Base-by-base conservation (phyloP, 2,329 filamentous ascomycete genomes). In the Cytospora piceae region DNA sequence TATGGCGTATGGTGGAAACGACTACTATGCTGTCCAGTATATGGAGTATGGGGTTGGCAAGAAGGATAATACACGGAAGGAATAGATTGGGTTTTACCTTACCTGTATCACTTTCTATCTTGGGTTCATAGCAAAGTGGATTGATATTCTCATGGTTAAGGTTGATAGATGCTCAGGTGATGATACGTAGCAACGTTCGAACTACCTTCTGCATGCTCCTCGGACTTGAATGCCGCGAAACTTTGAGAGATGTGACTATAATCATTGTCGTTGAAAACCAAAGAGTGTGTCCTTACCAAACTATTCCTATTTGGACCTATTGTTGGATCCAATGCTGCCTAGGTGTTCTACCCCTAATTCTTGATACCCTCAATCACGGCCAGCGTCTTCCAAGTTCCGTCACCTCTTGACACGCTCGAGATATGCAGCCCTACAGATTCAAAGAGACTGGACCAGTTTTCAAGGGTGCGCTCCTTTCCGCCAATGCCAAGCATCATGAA, bases 391-490 rank as follows among this genome's bases (percentile, higher is more conserved):
- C 56, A 67, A 15, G 39, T 32, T 17, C 65, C 61, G 4, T 54
- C 46, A 17, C 61, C 66, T 12, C 55, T 29, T 22, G 64, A 62
- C 15, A 74, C 68, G 37, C 69, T 65, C 17, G 66, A 58, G n/a
- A 77, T 71, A 61, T 51, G 68, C 46, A 77, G 60, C 8, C 74
- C 75, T 2, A 72, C 74, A 53, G 64, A 60, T 6, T 56, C 60
- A 3, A 71, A 65, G 11, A 78, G 58, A 1, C 66, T 24, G 27
- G 71, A 63, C 66, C 74, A 77, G 22, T 69, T 69, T 14, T 68
- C 64, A n/a, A 70, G 61, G 8, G 71, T 73, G 14, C 75, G 69
- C 69, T 77, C 73, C 64, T 77, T 78, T 27, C 75, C 75, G 20
- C 74, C 75, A 29, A 75, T 66, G 17, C 68, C 65, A n/a, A 62